Conservation (phyloP, 1,139 yeast genomes). For the Neolecta irregularis region DNA sequence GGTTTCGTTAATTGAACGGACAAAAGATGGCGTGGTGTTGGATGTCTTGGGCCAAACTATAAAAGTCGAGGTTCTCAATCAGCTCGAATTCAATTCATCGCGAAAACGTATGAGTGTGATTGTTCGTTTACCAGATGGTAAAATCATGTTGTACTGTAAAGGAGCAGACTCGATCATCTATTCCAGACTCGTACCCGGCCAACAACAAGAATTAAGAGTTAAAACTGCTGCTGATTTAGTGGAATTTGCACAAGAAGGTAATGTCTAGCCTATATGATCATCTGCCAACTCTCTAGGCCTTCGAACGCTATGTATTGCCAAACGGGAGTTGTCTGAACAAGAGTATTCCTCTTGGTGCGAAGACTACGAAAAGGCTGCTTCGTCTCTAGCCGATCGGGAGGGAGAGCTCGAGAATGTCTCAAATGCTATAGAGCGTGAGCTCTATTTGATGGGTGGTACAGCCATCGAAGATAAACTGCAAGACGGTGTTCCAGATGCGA, state of each 20-base stretch:
- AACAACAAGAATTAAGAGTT: conserved; percentile 42
- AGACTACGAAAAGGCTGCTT: conserved; percentile 54
- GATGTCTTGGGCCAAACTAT: conserved; percentile 58
- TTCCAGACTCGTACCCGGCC: conserved; percentile 46
- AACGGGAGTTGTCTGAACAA: conserved; percentile 48
- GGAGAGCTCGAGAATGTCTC: conserved; percentile 62
- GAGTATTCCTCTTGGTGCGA: conserved; percentile 54
- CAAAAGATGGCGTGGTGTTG: conserved; percentile 52
- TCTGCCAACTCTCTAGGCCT: too few relatives aligned
- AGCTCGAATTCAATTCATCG: conserved; percentile 75
- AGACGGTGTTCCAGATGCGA: conserved; percentile 91
- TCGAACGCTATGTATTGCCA: conserved; percentile 85
- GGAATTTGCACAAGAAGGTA: conserved; percentile 91
- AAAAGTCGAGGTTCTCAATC: conserved; percentile 60
- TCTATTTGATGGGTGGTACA: conserved; percentile 77
- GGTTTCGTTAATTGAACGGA: conserved; percentile 59
- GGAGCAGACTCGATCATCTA: conserved; percentile 93
- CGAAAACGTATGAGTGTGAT: conserved; percentile 96
- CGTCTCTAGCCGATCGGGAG: conserved; percentile 65
- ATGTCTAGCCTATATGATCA: too few relatives aligned
- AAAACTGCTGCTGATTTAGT: conserved; percentile 75
- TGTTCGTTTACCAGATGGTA: conserved; percentile 44
- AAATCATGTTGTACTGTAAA: conserved; percentile 53
- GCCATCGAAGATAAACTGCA: conserved; percentile 95
- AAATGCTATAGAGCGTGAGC: conserved; percentile 60